Percentiles rank a stretch among this genome's conserved stretches.
Evolutionary conservation across 257 asterid species (phyloP).

Genomic region (Linderniella brevidens): DNA sequence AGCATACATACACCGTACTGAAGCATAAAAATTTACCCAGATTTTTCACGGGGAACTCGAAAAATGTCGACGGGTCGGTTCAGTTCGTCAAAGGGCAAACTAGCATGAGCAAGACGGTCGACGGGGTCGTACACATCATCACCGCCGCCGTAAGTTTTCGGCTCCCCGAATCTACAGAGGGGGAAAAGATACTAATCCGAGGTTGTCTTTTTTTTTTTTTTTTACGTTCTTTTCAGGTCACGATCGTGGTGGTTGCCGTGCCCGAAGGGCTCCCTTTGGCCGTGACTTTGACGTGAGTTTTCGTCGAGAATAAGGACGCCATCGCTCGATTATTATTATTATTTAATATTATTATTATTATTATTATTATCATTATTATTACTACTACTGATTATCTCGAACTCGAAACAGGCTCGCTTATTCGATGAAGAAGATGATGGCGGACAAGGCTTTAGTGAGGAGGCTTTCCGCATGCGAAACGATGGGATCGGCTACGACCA

Average conservation of each 20-base stretch:
- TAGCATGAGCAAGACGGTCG: conserved; percentile 27
- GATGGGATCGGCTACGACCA: conserved; percentile 97
- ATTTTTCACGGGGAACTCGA: conserved; percentile 69
- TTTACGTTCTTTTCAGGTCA: conserved; percentile 41
- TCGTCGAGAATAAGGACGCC: too few species aligned
- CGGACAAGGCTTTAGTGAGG: conserved; percentile 95
- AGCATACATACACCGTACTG: too few species aligned
- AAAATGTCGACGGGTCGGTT: conserved; percentile 51
- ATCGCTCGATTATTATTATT: too few species aligned
- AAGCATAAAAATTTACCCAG: conserved; percentile 14
- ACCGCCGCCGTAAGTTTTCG: conserved; percentile 70
- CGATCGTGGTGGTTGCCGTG: conserved; percentile 93
- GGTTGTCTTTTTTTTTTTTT: too few species aligned
- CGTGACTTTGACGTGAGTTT: conserved; percentile 83
- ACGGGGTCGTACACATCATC: conserved; percentile 60
- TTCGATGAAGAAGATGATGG: conserved; percentile 99
- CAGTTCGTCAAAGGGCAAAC: conserved; percentile 68
- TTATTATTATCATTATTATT: too few species aligned
- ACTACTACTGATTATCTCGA: conserved; percentile 3
- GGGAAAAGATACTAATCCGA: too few species aligned
- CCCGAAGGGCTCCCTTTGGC: conserved; percentile 99
- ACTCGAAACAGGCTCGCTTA: conserved; percentile 64
- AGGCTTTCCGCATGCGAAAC: conserved; percentile 99
- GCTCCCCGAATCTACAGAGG: conserved; percentile 12
- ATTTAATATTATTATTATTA: too few species aligned